Percentiles rank a stretch among this genome's conserved stretches.
phyloP scores from a whole-genome alignment of 2,329 filamentous ascomycete genomes.

The Ceratocystis destructans region DNA sequence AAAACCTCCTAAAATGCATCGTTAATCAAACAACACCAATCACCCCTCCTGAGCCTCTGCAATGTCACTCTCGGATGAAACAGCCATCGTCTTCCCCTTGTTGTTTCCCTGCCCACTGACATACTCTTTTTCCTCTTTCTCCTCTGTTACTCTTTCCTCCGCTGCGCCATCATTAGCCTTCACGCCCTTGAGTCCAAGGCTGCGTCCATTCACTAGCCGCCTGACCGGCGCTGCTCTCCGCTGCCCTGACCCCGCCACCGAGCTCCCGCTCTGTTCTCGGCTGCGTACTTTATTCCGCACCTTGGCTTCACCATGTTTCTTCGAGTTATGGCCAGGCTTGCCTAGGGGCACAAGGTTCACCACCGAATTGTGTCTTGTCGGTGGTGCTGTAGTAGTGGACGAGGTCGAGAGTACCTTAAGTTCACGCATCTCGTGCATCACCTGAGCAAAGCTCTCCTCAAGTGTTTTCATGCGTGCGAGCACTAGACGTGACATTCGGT shows the following conservation, averaged over 20 bases:
- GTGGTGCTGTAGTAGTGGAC: slow-evolving; percentile 29
- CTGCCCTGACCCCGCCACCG: background rate
- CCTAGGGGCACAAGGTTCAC: slow-evolving; percentile 3
- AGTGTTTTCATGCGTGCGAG: slow-evolving; percentile 84
- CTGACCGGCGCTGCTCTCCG: slow-evolving; percentile 7
- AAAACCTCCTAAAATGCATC: slow-evolving; percentile 3
- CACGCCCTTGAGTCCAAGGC: background rate
- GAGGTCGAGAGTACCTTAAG: slow-evolving; percentile 33
- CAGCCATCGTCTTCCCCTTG: background rate
- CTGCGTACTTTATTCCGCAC: background rate
- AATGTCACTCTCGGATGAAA: slow-evolving; percentile 4
- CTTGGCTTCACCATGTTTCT: background rate
- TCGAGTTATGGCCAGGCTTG: background rate
- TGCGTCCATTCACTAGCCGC: slow-evolving; percentile 10
- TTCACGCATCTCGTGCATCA: slow-evolving; percentile 67
- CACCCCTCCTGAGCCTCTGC: background rate
- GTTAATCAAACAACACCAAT: background rate
- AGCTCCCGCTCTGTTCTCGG: slow-evolving; percentile 7
- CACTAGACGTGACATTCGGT: slow-evolving; percentile 67
- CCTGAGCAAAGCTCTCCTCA: slow-evolving; percentile 78
- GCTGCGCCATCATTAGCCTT: background rate
- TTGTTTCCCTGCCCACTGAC: no score
- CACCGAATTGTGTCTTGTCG: slow-evolving; percentile 40
- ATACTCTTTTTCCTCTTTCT: no score
- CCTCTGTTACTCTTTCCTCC: background rate